phyloP scores from a whole-genome alignment of 1,284 basidiomycete genomes.

The Tilletia walkeri region DNA sequence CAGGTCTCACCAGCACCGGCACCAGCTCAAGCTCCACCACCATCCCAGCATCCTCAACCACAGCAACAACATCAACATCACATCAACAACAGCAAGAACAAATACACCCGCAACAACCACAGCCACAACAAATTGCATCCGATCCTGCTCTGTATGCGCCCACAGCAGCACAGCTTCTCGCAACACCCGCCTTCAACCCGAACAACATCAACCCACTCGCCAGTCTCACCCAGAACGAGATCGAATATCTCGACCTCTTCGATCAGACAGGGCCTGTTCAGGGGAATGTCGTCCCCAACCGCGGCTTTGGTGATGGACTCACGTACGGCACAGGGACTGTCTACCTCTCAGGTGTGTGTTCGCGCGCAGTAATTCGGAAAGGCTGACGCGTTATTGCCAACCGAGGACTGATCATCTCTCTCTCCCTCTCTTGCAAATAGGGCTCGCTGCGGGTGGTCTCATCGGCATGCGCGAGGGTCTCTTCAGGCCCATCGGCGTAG shows the following conservation, averaged over 20 bases:
- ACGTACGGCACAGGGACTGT: constrained; percentile 99
- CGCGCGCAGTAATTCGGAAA: neutral
- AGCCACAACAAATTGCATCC: constrained; percentile 76
- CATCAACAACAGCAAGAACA: constrained; percentile 64
- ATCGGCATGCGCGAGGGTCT: constrained; percentile 97
- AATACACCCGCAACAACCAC: constrained; percentile 65
- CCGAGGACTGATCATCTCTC: neutral
- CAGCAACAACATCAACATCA: constrained; percentile 32
- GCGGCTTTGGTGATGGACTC: constrained; percentile 98
- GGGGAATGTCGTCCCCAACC: constrained; percentile 53
- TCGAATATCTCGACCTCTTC: constrained; percentile 55
- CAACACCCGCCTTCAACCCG: constrained; percentile 77
- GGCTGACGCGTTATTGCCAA: neutral
- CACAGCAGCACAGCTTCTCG: constrained; percentile 89
- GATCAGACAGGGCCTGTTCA: constrained; percentile 49
- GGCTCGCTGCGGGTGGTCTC: constrained; percentile 84
- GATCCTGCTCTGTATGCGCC: constrained; percentile 81
- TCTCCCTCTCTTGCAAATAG: constrained; percentile 66
- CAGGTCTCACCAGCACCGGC: neutral
- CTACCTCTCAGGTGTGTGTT: constrained; percentile 85
- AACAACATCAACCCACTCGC: constrained; percentile 69
- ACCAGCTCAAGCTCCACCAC: neutral
- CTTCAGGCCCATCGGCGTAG: constrained; percentile 69
- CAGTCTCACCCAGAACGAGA: constrained; percentile 48
- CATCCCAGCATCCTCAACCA: constrained; percentile 16